Conservation (phyloP, 495 filamentous ascomycete species). For the Xylaria sp. region DNA sequence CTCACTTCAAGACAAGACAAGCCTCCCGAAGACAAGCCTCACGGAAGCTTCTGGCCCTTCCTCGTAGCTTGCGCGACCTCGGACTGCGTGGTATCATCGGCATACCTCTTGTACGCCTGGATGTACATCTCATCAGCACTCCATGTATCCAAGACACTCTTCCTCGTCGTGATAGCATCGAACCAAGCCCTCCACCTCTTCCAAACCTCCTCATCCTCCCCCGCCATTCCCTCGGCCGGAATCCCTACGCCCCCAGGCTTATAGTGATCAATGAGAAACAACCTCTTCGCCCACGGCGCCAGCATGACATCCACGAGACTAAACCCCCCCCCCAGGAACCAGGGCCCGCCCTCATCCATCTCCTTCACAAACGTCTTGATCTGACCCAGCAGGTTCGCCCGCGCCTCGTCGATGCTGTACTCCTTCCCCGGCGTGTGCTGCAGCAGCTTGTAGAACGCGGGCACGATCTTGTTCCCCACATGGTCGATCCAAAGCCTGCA, state of each 20-base stretch:
- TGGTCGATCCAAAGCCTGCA: constrained; percentile 74
- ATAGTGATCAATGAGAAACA: constrained; percentile 75
- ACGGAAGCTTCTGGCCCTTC: constrained; percentile 67
- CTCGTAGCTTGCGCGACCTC: constrained; percentile 73
- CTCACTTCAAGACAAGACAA: background rate
- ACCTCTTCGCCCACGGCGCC: constrained; percentile 69
- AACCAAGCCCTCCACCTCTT: constrained; percentile 67
- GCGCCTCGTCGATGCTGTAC: constrained; percentile 49
- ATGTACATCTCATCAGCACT: constrained; percentile 68
- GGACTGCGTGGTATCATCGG: constrained; percentile 73
- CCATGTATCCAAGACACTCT: constrained; percentile 66
- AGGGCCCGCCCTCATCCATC: constrained; percentile 65
- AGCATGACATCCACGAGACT: constrained; percentile 68
- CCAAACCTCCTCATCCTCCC: constrained; percentile 60
- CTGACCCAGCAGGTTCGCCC: constrained; percentile 56
- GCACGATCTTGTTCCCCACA: constrained; percentile 66
- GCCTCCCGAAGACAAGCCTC: constrained; percentile 24
- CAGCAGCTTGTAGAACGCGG: constrained; percentile 68
- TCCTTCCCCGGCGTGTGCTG: constrained; percentile 65
- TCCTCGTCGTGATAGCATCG: constrained; percentile 58
- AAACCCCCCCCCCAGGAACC: constrained; percentile 65
- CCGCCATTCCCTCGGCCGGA: constrained; percentile 44
- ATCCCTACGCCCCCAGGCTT: constrained; percentile 67
- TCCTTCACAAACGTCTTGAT: constrained; percentile 64
- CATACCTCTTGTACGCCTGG: constrained; percentile 72